Conservation (phyloP, 2,329 filamentous ascomycete genomes). For the Colletotrichum phormii region DNA sequence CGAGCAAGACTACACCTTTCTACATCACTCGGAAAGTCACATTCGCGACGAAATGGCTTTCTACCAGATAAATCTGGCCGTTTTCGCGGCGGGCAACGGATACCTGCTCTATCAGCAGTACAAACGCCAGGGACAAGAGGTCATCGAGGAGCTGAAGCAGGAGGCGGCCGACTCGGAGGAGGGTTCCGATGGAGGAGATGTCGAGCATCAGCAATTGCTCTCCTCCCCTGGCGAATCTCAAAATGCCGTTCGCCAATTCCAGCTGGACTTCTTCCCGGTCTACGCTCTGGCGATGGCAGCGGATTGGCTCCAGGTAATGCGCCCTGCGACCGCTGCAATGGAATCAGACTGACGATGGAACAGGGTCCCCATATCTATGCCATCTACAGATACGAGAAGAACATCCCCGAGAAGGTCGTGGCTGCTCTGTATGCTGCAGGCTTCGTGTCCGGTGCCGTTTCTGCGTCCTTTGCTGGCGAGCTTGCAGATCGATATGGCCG, state of each 20-base stretch:
- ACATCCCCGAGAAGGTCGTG: conserved; percentile 56
- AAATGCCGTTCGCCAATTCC: conserved; percentile 37
- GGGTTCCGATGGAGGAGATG: conserved; percentile 7
- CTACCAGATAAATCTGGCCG: conserved; percentile 41
- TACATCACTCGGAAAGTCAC: neutral
- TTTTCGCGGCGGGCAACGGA: conserved; percentile 40
- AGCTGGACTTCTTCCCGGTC: conserved; percentile 41
- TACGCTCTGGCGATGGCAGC: conserved; percentile 47
- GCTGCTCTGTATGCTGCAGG: conserved; percentile 58
- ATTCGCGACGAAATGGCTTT: conserved; percentile 37
- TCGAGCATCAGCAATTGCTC: conserved; percentile 32
- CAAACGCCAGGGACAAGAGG: conserved; percentile 23
- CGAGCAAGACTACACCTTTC: neutral
- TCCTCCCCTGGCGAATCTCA: conserved; percentile 11
- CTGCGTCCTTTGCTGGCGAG: conserved; percentile 53
- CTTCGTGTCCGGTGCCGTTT: conserved; percentile 61
- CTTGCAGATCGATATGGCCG: conserved; percentile 60
- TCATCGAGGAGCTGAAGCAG: conserved; percentile 24
- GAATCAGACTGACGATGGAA: conserved; percentile 1
- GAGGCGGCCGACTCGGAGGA: conserved; percentile 23
- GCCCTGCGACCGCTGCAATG: neutral
- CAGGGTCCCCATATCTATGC: conserved; percentile 63
- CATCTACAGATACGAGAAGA: conserved; percentile 63
- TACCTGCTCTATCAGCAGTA: conserved; percentile 42
- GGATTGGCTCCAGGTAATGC: conserved; percentile 48